phyloP scores from a whole-genome alignment of 2,329 filamentous ascomycete species.

The Trichophyton verrucosum region DNA sequence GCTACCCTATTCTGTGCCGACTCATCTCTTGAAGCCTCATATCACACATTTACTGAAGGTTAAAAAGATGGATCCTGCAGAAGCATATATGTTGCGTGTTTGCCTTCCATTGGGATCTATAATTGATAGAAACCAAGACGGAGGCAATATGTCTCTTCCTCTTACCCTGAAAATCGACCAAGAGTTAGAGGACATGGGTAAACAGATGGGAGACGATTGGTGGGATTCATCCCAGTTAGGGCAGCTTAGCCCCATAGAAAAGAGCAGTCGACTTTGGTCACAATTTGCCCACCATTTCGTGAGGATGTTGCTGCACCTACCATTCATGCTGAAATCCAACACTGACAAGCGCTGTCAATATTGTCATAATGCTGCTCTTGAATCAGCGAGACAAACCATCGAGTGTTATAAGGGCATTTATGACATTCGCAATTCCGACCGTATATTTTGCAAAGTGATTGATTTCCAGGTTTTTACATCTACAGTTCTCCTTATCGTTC shows the following conservation, averaged over 20 bases:
- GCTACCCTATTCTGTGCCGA: constrained; percentile 35
- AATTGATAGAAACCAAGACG: constrained; percentile 32
- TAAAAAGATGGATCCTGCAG: constrained; percentile 13
- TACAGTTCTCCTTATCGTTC: constrained; percentile 34
- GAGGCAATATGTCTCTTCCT: constrained; percentile 25
- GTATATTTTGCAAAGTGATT: constrained; percentile 34
- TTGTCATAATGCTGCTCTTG: constrained; percentile 29
- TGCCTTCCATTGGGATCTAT: constrained; percentile 28
- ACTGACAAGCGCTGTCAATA: constrained; percentile 27
- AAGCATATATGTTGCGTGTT: constrained; percentile 23
- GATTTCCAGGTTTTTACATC: constrained; percentile 39
- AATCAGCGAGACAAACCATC: constrained; percentile 33
- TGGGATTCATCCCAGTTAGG: constrained; percentile 20
- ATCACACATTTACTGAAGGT: constrained; percentile 16
- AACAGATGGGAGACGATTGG: constrained; percentile 22
- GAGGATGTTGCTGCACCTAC: constrained; percentile 34
- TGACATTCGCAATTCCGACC: constrained; percentile 10
- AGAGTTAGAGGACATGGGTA: constrained; percentile 25
- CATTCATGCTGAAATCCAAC: constrained; percentile 34
- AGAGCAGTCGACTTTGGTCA: constrained; percentile 19
- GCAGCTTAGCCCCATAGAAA: constrained; percentile 15
- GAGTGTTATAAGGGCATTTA: constrained; percentile 26
- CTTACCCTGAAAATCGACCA: constrained; percentile 32
- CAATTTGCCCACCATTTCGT: constrained; percentile 32
- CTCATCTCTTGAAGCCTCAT: constrained; percentile 22